A percentile compares a stretch with the other conserved stretches of the same genome.
Conservation (phyloP, 441 rosid species). For the Populus hybrid region DNA sequence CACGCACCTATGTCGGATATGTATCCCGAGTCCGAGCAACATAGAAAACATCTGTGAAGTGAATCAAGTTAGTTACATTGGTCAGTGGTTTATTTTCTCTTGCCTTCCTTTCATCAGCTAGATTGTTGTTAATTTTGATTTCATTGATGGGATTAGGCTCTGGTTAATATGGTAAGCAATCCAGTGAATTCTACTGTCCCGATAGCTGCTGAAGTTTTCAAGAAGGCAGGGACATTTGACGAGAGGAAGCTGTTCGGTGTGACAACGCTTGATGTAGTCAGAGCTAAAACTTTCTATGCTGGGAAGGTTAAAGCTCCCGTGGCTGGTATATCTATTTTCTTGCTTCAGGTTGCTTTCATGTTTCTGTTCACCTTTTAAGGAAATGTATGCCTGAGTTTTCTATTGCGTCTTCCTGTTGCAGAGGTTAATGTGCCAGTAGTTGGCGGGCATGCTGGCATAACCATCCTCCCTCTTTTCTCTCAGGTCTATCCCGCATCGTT, state of each 20-base stretch:
- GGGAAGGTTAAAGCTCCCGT: constrained; percentile 79
- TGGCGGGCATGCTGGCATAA: constrained; percentile 97
- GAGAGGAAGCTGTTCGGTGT: constrained; percentile 84
- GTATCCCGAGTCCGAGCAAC: no score
- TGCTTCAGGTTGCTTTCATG: neutral
- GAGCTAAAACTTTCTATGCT: constrained; percentile 95
- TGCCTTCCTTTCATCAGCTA: no score
- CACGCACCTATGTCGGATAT: no score
- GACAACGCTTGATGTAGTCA: constrained; percentile 89
- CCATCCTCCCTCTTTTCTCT: constrained; percentile 89
- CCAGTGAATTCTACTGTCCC: constrained; percentile 98
- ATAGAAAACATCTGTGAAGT: no score
- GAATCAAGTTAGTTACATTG: no score
- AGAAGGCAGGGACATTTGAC: constrained; percentile 85
- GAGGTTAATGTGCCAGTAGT: constrained; percentile 88
- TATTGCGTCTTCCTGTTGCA: constrained; percentile 17
- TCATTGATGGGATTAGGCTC: constrained; percentile 48
- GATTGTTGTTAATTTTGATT: no score
- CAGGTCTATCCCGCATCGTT: constrained; percentile 40
- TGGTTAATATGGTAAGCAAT: constrained; percentile 91
- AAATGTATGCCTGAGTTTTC: no score
- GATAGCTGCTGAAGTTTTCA: constrained; percentile 89
- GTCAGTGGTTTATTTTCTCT: no score
- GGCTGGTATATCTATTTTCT: constrained; percentile 45
- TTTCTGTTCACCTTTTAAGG: no score